Percentiles rank a stretch among this genome's conserved stretches.
phyloP scores from a whole-genome alignment of 495 filamentous ascomycete species.

The Eremomyces bilateralis region DNA sequence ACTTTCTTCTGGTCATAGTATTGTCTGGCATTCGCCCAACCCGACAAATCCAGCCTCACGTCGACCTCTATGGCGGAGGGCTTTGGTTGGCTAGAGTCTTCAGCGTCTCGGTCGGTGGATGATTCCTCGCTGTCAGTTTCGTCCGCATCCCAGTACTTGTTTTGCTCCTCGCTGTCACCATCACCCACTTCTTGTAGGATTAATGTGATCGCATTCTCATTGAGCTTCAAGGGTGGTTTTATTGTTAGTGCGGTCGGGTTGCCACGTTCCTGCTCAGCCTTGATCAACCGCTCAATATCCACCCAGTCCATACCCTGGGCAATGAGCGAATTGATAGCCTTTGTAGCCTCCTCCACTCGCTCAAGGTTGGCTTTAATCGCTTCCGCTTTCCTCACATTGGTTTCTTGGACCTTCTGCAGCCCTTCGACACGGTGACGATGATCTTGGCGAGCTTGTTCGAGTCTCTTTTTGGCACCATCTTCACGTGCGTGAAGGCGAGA shows the following conservation, averaged over 20 bases:
- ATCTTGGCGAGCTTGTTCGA: slow-evolving; percentile 60
- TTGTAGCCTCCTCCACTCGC: slow-evolving; percentile 75
- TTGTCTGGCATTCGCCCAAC: slow-evolving; percentile 72
- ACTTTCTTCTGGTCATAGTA: slow-evolving; percentile 78
- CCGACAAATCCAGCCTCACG: slow-evolving; percentile 57
- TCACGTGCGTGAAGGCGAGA: slow-evolving; percentile 64
- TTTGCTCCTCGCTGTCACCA: slow-evolving; percentile 34
- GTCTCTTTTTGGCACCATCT: slow-evolving; percentile 53
- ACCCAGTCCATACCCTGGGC: slow-evolving; percentile 94
- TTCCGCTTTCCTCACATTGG: slow-evolving; percentile 73
- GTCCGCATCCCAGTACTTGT: slow-evolving; percentile 41
- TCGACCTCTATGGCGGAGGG: slow-evolving; percentile 46
- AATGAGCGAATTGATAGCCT: slow-evolving; percentile 72
- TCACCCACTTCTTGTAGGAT: slow-evolving; percentile 48
- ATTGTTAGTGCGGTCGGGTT: slow-evolving; percentile 81
- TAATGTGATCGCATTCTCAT: slow-evolving; percentile 74
- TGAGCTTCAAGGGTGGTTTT: slow-evolving; percentile 66
- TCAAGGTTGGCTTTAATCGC: slow-evolving; percentile 79
- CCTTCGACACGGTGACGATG: slow-evolving; percentile 68
- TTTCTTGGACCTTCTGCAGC: slow-evolving; percentile 50
- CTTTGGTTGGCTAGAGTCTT: slow-evolving; percentile 14
- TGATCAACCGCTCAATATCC: slow-evolving; percentile 67
- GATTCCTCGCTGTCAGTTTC: slow-evolving; percentile 14
- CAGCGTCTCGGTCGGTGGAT: slow-evolving; percentile 14
- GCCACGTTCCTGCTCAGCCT: slow-evolving; percentile 54